These are phyloP conservation scores for Arthrobotrys musiformis DNA, from an alignment of 2,329 filamentous ascomycete species.

Conservation along the genomic window DNA sequence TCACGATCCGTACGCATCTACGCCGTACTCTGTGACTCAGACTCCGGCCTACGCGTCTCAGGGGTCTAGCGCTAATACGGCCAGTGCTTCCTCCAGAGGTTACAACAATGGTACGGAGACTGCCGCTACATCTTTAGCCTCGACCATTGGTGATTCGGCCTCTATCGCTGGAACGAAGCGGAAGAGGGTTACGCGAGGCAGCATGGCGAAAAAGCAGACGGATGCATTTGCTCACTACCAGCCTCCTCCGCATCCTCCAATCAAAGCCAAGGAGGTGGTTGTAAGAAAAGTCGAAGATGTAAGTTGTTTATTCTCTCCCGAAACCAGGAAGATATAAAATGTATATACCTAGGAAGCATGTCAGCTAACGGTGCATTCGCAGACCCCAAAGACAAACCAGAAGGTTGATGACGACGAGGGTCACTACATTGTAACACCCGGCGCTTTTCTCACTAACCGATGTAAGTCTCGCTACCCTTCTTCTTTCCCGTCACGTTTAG, in stretches of 20 bases:
- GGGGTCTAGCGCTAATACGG: slow-evolving; percentile 56
- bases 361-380: slow-evolving; percentile 30
- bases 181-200: slow-evolving; percentile 72
- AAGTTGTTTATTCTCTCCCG: no score
- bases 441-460: slow-evolving; percentile 85
- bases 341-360: background rate
- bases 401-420: slow-evolving; percentile 97
- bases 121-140: slow-evolving; percentile 85
- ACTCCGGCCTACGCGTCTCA: slow-evolving; percentile 55
- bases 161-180: slow-evolving; percentile 79
- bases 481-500: background rate
- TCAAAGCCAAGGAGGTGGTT: slow-evolving; percentile 84
- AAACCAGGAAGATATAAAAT: no score
- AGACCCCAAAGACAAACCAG: slow-evolving; percentile 40
- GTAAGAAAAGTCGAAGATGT: slow-evolving; percentile 74
- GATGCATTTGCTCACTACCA: slow-evolving; percentile 82
- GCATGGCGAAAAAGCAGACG: slow-evolving; percentile 68
- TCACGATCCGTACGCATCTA: slow-evolving; percentile 54
- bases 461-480: slow-evolving; percentile 71
- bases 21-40: slow-evolving; percentile 56
- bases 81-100: slow-evolving; percentile 56
- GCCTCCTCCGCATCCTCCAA: slow-evolving; percentile 85
- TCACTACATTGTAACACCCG: slow-evolving; percentile 92
- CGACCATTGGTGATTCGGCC: slow-evolving; percentile 63
- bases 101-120: slow-evolving; percentile 65